Evolutionary conservation across 345 rosid species (phyloP).

Genomic region (Excoecaria cochinchinensis): DNA sequence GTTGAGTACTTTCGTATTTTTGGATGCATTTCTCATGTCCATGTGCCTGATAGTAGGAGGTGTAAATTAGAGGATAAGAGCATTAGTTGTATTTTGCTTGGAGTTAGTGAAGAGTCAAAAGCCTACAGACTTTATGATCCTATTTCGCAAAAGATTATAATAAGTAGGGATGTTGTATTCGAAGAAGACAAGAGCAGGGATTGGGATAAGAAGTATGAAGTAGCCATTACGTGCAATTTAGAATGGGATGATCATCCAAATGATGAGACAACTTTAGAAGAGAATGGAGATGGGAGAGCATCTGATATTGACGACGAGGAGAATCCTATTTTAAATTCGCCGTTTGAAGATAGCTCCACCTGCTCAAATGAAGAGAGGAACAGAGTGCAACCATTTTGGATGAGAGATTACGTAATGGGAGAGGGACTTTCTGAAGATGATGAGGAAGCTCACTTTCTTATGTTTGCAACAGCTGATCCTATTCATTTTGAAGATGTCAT

Average conservation of each 20-base stretch:
- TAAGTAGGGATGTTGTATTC: background rate
- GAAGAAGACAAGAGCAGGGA: background rate
- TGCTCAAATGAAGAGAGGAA: background rate
- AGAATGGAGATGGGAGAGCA: no score
- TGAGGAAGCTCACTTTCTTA: background rate
- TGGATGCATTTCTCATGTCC: constrained; percentile 1
- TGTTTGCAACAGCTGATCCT: background rate
- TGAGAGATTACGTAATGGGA: background rate
- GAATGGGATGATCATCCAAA: no score
- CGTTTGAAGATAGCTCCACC: no score
- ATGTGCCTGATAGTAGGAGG: background rate
- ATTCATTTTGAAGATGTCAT: background rate
- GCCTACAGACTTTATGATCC: background rate
- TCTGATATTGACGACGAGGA: no score
- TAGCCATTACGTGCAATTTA: no score
- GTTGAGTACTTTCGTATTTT: background rate
- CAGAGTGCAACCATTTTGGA: background rate
- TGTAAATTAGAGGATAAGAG: background rate
- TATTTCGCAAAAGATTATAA: background rate
- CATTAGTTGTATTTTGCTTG: background rate
- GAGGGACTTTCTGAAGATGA: background rate
- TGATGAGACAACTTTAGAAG: no score
- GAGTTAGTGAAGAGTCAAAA: background rate
- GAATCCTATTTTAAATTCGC: no score
- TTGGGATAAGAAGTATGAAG: no score